Evolutionary conservation across 2,329 filamentous ascomycete species (phyloP).

Genomic region (Colletotrichum spinosum): DNA sequence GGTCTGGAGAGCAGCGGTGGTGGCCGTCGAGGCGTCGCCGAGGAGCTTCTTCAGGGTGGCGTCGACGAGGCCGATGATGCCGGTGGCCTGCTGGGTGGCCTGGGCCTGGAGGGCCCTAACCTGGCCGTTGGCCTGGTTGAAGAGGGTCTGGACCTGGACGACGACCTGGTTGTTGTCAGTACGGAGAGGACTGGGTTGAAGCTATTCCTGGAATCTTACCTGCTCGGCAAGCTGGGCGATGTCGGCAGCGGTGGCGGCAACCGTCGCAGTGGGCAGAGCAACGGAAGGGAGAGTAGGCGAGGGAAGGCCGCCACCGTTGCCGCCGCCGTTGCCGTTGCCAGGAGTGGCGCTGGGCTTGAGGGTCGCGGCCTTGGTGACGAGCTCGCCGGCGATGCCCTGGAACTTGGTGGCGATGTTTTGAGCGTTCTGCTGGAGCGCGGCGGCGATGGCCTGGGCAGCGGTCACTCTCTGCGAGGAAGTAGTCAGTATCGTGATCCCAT

Average conservation of each 20-base stretch:
- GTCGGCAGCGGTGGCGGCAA: constrained; percentile 1
- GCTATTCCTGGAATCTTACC: not conserved
- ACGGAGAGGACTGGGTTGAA: not conserved
- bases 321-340: not conserved
- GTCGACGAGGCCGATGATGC: constrained; percentile 3
- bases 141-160: constrained; percentile 1
- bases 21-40: not conserved
- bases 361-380: not conserved
- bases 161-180: not conserved
- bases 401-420: too few relatives aligned
- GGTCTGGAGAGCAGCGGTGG: constrained; percentile 11
- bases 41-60: not conserved
- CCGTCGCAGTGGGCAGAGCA: not conserved
- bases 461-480: too few relatives aligned
- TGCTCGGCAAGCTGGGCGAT: constrained; percentile 1
- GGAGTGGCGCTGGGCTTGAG: not conserved
- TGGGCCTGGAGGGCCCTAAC: constrained; percentile 1
- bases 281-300: not conserved
- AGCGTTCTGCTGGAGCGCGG: constrained; percentile 7
- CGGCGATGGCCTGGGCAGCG: constrained; percentile 7
- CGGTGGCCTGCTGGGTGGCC: constrained; percentile 5
- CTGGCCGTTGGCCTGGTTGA: constrained; percentile 9
- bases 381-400: not conserved
- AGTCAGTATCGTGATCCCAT: too few relatives aligned
- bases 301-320: not conserved